A percentile compares a stretch with the other conserved stretches of the same genome.
phyloP scores from a whole-genome alignment of 805 yeast species.

The Torulaspora gathmanii region DNA sequence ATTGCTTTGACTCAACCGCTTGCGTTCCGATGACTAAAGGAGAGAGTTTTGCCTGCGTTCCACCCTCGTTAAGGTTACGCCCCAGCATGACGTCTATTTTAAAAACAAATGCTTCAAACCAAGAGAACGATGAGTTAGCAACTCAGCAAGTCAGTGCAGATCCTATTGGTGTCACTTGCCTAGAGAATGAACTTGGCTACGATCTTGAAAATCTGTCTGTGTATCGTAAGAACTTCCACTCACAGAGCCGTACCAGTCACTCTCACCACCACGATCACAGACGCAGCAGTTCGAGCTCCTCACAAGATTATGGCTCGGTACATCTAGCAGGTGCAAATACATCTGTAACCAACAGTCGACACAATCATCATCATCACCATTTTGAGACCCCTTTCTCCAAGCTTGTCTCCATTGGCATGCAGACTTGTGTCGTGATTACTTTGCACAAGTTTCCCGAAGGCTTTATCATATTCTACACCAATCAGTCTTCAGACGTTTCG shows the following conservation, averaged over 20 bases:
- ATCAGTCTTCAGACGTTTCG: conserved; percentile 38
- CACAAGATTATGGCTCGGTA: conserved; percentile 9
- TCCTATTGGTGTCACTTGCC: conserved; percentile 22
- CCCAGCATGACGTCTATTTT: conserved; percentile 4
- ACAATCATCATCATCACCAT: conserved; percentile 70
- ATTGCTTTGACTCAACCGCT: conserved; percentile 11
- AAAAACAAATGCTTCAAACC: background rate
- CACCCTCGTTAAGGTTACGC: conserved; percentile 5
- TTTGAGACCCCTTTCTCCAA: conserved; percentile 71
- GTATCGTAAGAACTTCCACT: conserved; percentile 31
- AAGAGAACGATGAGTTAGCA: background rate
- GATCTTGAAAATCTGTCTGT: conserved; percentile 35
- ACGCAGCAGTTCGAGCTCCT: background rate
- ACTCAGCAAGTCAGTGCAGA: conserved; percentile 5
- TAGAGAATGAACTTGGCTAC: conserved; percentile 36
- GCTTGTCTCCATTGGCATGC: conserved; percentile 81
- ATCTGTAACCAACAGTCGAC: conserved; percentile 1
- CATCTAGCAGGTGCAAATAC: background rate
- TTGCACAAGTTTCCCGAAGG: conserved; percentile 96
- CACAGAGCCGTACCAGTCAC: conserved; percentile 3
- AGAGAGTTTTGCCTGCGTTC: conserved; percentile 15
- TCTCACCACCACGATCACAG: conserved; percentile 9
- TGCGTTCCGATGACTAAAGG: conserved; percentile 19
- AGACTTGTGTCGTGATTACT: conserved; percentile 81
- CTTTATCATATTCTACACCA: conserved; percentile 67